These are phyloP conservation scores for Paecilomyces formosus DNA, from an alignment of 2,329 filamentous ascomycete species.

Conservation along the genomic window DNA sequence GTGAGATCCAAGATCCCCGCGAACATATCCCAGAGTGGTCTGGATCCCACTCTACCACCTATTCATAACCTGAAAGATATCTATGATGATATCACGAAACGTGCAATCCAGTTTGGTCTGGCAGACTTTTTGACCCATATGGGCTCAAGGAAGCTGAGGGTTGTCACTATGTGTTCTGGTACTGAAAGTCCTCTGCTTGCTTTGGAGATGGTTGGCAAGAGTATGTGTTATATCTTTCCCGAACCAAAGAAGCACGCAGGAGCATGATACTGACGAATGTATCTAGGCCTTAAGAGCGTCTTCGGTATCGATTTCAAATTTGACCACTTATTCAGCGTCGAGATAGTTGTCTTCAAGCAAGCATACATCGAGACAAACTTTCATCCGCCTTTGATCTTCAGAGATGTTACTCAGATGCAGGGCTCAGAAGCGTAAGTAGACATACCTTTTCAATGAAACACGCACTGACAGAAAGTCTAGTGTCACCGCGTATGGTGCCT, in stretches of 20 bases:
- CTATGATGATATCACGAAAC: constrained; percentile 41
- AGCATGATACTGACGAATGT: neutral
- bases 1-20: neutral
- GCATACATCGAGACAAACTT: constrained; percentile 58
- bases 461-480: constrained; percentile 26
- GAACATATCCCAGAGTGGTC: constrained; percentile 8
- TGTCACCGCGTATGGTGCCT: constrained; percentile 60
- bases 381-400: constrained; percentile 45
- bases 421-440: constrained; percentile 41
- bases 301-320: constrained; percentile 34
- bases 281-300: constrained; percentile 17
- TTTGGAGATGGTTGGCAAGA: constrained; percentile 49
- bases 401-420: constrained; percentile 53
- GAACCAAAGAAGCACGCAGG: neutral
- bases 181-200: constrained; percentile 68
- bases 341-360: constrained; percentile 59
- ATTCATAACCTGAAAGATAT: constrained; percentile 41
- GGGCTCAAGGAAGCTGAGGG: constrained; percentile 35
- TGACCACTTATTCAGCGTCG: constrained; percentile 54
- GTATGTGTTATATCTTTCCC: constrained; percentile 19
- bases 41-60: constrained; percentile 36
- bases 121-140: constrained; percentile 26
- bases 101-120: constrained; percentile 27
- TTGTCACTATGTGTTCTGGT: constrained; percentile 71
- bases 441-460: constrained; percentile 3